Evolutionary conservation across 805 yeast species (phyloP).

Genomic region (Starmerella geochares): DNA sequence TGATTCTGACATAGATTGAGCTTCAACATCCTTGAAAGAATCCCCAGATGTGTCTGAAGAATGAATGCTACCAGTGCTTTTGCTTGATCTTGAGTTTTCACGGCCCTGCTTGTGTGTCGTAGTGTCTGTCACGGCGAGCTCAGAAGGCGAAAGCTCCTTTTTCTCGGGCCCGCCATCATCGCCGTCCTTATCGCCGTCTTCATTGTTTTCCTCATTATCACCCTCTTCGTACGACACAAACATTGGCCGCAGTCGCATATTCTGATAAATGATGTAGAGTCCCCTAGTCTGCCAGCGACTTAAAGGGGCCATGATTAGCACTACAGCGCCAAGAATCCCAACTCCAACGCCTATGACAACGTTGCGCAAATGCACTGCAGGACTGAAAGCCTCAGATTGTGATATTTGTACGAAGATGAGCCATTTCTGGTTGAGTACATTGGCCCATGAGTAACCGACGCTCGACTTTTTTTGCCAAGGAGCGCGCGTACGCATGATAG

Average conservation of each 20-base stretch:
- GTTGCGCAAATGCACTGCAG: conserved; percentile 18
- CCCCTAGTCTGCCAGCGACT: conserved; percentile 26
- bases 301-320: conserved; percentile 24
- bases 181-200: neutral
- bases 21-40: neutral
- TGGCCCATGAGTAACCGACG: conserved; percentile 23
- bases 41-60: neutral
- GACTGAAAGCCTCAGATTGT: conserved; percentile 16
- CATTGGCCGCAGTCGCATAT: conserved; percentile 22
- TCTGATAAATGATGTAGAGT: conserved; percentile 24
- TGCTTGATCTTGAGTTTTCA: neutral
- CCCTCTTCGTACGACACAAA: conserved; percentile 7
- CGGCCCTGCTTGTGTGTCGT: neutral
- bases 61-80: neutral
- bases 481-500: conserved; percentile 14
- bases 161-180: neutral
- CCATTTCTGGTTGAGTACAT: conserved; percentile 21
- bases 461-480: conserved; percentile 16
- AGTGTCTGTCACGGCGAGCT: neutral
- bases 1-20: neutral
- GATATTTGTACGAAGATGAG: conserved; percentile 21
- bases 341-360: conserved; percentile 23
- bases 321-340: conserved; percentile 25
- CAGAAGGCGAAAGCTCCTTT: neutral
- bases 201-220: neutral